Evolutionary conservation across 2,329 filamentous ascomycete species (phyloP), one percentile per base, ranked within the genome.

Genomic region (Seiridium cupressi): DNA sequence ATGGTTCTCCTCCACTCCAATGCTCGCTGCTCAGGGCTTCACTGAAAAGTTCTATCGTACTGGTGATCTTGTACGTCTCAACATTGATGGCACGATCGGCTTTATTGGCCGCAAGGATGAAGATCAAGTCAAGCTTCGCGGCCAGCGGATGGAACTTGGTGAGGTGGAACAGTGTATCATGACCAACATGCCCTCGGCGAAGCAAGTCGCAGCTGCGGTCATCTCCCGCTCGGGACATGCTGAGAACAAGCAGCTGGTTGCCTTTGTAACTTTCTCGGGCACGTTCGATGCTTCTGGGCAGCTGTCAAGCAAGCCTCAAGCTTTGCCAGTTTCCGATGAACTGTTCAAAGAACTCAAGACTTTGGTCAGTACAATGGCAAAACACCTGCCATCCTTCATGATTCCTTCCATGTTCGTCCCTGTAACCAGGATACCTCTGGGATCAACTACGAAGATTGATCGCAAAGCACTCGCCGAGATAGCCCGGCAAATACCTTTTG

Each of bases 41-140:
- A 48, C 36, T 42, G 26, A 44, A 35, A 48, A 61, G 35, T 58
- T 74, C n/a, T 74, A 73, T 59, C 66, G 68, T 40, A 74, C 73
- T 1, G 73, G 73, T n/a, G 73, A 75, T 59, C 64, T 74, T 13
- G 72, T 64, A 8, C 62, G 62, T 26, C 69, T 72, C n/a, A 60
- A 69, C 36, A 58, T 61, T 3, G 64, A 73, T 47, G 68, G 70
- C 6, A 58, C 51, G 34, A 63, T 76, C 44, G 51, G 67, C 5
- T 73, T 70, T 55, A 59, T 78, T 55, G 80, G 79, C 55, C 73
- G 80, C 44, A 78, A 78, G 58, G 79, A 58, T 11, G 35, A 82
- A 64, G 74, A 74, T 1, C 79, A 82, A 64, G 73, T 81, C 51
- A 83, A 83, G 66, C 68, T 83, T 32, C 74, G 76, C 32, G 83